Evolutionary conservation across 345 rosid species (phyloP), one percentile per base, ranked within the genome.

Genomic region (Raphanus raphanistrum): DNA sequence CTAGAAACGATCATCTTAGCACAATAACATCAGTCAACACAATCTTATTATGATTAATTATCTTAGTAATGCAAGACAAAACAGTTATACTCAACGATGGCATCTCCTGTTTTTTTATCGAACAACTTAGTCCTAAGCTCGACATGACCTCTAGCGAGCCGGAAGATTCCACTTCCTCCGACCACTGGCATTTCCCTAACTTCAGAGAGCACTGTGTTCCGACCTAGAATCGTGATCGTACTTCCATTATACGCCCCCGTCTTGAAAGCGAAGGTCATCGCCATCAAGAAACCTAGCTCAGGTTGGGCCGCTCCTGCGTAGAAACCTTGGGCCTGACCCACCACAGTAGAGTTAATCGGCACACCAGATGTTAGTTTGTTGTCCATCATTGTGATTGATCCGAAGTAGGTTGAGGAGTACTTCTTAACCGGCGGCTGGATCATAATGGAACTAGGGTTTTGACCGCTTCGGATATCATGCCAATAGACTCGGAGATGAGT

Each of bases 231-330:
- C 55, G 55, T 50, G 55, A 50, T 50, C 55, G 55, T n/a, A 50
- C 55, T 50, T 50, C 55, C 55, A n/a, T 50, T 50, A 5, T n/a
- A 50, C 55, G n/a, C 21, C 21, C 55, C 55, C 8, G 55, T 50
- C 55, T n/a, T 50, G 55, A 50, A 50, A 50, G 55, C 55, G 55
- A 50, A 50, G n/a, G 55, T 50, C 55, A 50, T 50, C 55, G 55
- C 55, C 55, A 50, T 50, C 21, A 50, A 50, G 55, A 50, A 50
- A 50, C 55, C 55, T 50, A 50, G 55, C 55, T 50, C 21, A 50
- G 8, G 17, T 50, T 50, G 55, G 55, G 55, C 55, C 55, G 55
- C 55, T 50, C 55, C 55, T 50, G 55, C 55, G 21, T 50, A 50
- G 55, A 50, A 50, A 50, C 55, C 55, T 50, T 50, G 55, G 17